These are phyloP conservation scores for Neurospora terricola DNA, from an alignment of 495 filamentous ascomycete genomes.

Conservation along the genomic window DNA sequence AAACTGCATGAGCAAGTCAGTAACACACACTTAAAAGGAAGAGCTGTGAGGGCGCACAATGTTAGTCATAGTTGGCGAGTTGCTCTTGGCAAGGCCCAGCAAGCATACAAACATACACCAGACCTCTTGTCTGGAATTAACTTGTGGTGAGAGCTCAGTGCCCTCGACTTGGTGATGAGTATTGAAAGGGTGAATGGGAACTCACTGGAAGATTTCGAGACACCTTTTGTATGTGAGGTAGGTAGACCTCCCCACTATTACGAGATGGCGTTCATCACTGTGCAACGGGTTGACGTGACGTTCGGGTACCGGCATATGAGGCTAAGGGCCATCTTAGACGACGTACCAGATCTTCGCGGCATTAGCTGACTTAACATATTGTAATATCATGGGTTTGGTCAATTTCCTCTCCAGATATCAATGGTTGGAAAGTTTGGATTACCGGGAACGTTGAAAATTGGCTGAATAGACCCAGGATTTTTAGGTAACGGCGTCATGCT, in stretches of 20 bases:
- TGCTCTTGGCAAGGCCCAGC: background rate
- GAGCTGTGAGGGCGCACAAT: background rate
- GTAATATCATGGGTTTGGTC: background rate
- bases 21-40: background rate
- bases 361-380: background rate
- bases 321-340: conserved; percentile 6
- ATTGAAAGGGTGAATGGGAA: background rate
- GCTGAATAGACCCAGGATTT: background rate
- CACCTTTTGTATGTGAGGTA: background rate
- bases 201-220: background rate
- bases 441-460: background rate
- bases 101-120: background rate
- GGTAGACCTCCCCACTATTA: background rate
- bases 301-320: conserved; percentile 11
- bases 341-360: conserved; percentile 1
- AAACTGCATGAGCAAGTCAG: background rate
- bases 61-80: background rate
- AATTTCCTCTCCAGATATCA: background rate
- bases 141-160: background rate
- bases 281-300: conserved; percentile 2
- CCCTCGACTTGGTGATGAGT: background rate
- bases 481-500: background rate
- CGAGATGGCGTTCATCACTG: conserved; percentile 6
- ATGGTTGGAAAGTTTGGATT: background rate
- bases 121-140: background rate